A percentile compares a stretch with the other conserved stretches of the same genome.
These are phyloP conservation scores for Yamadazyma atlantica DNA, from an alignment of 1,139 yeast species.

Conservation along the genomic window DNA sequence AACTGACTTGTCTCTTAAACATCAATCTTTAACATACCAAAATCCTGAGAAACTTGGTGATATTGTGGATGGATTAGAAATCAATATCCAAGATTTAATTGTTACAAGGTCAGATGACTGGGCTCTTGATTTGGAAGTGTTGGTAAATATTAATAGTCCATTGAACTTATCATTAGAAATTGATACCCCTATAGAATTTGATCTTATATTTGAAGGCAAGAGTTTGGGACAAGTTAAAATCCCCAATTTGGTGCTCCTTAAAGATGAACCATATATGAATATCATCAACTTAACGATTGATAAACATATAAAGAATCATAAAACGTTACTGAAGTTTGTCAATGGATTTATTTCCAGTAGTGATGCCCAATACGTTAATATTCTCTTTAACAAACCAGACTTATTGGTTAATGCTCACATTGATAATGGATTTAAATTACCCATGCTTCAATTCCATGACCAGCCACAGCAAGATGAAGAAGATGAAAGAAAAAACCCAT, in stretches of 20 bases:
- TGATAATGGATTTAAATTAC: conserved; percentile 1
- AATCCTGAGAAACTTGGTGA: neutral
- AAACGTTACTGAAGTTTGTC: conserved; percentile 4
- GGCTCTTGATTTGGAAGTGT: neutral
- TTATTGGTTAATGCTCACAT: neutral
- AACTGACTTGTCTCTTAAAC: neutral
- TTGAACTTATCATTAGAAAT: neutral
- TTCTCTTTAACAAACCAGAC: neutral
- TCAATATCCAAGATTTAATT: neutral
- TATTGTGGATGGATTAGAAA: neutral
- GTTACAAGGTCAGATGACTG: neutral
- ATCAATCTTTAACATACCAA: neutral
- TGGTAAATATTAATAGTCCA: neutral
- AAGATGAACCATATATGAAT: neutral
- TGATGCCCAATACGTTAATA: neutral
- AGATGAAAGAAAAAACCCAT: conserved; percentile 4
- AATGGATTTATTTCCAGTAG: conserved; percentile 6
- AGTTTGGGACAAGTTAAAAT: neutral
- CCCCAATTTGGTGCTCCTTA: neutral
- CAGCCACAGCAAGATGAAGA: neutral
- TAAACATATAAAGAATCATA: conserved; percentile 1
- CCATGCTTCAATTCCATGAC: conserved; percentile 4
- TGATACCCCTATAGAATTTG: neutral
- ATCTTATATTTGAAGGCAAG: neutral
- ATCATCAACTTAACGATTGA: neutral